Base-by-base conservation (phyloP, 1,284 basidiomycete species). In the Chalciporus sp. region DNA sequence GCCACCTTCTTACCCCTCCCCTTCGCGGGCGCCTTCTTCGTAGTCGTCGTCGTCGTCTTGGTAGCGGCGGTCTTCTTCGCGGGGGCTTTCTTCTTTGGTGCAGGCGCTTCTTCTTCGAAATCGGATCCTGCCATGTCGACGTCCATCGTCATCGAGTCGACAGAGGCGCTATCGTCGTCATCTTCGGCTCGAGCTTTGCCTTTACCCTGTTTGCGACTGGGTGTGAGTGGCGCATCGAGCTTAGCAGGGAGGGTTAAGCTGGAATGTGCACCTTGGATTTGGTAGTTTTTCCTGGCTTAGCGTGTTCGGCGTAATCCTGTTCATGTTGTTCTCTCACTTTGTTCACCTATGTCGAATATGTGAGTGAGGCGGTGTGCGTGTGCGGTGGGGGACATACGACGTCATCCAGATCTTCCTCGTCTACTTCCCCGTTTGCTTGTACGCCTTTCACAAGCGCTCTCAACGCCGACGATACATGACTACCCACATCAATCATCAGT, bases 71-170 rank as follows among this genome's bases (percentile, higher is more conserved):
- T 74, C 62, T 83, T 88, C 70, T 82, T 88, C 26, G 76, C 73
- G 12, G 78, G 65, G 46, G 76, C 78, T 63, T 81, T 83, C 69
- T 81, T 84, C 35, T 77, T 76, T 42, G 77, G 71, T 26, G 80
- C 76, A 23, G 73, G 69, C 19, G 64, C 67, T 29, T 66, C 73
- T 27, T 47, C 62, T 55, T 62, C 72, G 35, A 79, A 81, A 57
- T 83, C 82, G 14, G 79, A 82, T 58, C 72, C 76, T 47, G 72
- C 73, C 20, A 67, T 69, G 53, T 84, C 82, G 43, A 84, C 61
- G 35, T 87, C 83, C 81, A 84, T 80, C 75, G 80, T 75, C 90
- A 94, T 95, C 14, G 91, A 94, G 65, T 95, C 92, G 26, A 82
- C 81, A 1, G 89, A 91, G 33, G 74, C 74, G 4, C 71, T 73